Evolutionary conservation across 441 rosid genomes (phyloP), one percentile per base, ranked within the genome.

Genomic region (Macaranga tanarius): DNA sequence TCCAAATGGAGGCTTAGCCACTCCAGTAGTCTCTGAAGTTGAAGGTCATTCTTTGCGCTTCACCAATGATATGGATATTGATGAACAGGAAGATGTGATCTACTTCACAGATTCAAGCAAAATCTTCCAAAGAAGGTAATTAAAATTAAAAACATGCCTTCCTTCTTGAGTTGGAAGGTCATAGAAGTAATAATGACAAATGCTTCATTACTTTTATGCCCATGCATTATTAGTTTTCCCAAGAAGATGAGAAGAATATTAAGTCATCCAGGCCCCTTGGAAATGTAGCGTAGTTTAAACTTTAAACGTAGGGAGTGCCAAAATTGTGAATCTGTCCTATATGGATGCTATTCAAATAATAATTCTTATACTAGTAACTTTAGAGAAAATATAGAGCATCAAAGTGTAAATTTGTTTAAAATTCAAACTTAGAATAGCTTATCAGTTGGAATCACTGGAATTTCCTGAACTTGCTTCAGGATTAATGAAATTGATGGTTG

Each of bases 81-180:
- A 92, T 66, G 92, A 86, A 63, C 68, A 76, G 0, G 83, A 79
- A 2, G 90, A 80, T 73, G 89, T 80, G 13, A 78, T 91, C 62
- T 89, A 91, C 87, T 91, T 91, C 83, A 87, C 92, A 0, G 97
- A 91, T 70, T 73, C 90, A 7, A 91, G 97, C 73, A 77, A 88
- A 20, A 62, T 2, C 23, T 88, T 81, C 83, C 82, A 83, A 67
- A 86, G 95, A 86, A 86, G 95, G 97, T 91, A 75, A 57, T 13
- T 42, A 22, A n/a, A 17, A 22, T 19, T 16, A 28, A 22, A 61
- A 5, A n/a, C 48, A 52, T 42, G 5, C 26, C 38, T 58, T 28
- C 3, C 1, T 56, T n/a, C 38, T 45, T 17, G 38, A 31, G 38
- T 31, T 31, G 0, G 38, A 31, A 1, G 38, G 38, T 22, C 56